Evolutionary conservation across 2,329 filamentous ascomycete genomes (phyloP).

Genomic region (Aspergillus puulaauensis): DNA sequence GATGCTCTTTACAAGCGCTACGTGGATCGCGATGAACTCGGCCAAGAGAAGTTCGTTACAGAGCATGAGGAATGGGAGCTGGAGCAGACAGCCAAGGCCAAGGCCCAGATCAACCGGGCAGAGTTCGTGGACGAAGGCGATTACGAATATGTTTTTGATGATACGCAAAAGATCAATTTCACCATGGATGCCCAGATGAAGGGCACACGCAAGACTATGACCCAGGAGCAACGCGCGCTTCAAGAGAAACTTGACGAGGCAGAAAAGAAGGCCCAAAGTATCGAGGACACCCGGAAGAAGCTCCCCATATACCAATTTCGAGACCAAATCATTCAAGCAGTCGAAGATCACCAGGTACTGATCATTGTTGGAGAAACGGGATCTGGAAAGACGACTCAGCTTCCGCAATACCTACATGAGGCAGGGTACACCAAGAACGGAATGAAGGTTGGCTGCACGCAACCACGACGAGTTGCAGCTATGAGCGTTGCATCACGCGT

Average conservation of each 20-base stretch:
- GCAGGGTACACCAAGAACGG: constrained; percentile 83
- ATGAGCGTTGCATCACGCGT: constrained; percentile 98
- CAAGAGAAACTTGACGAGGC: constrained; percentile 82
- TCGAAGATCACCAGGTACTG: constrained; percentile 81
- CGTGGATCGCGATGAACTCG: constrained; percentile 81
- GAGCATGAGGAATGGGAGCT: constrained; percentile 96
- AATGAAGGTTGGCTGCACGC: constrained; percentile 86
- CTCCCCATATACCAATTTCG: constrained; percentile 87
- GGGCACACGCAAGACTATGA: constrained; percentile 69
- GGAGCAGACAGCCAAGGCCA: constrained; percentile 84
- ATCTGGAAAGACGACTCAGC: constrained; percentile 91
- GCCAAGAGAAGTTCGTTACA: constrained; percentile 84
- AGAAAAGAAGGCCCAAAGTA: constrained; percentile 81
- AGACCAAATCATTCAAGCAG: constrained; percentile 79
- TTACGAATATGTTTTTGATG: constrained; percentile 92
- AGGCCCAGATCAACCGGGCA: constrained; percentile 74
- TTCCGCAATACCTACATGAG: constrained; percentile 91
- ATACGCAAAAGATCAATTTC: constrained; percentile 84
- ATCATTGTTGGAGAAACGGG: constrained; percentile 95
- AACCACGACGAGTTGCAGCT: constrained; percentile 90
- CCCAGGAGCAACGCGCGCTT: constrained; percentile 74
- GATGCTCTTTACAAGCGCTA: constrained; percentile 89
- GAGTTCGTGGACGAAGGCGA: constrained; percentile 77
- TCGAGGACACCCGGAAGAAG: constrained; percentile 87
- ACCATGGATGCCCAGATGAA: constrained; percentile 70